These are phyloP conservation scores for Amanita thiersii DNA, from an alignment of 768 basidiomycete species.

Conservation along the genomic window DNA sequence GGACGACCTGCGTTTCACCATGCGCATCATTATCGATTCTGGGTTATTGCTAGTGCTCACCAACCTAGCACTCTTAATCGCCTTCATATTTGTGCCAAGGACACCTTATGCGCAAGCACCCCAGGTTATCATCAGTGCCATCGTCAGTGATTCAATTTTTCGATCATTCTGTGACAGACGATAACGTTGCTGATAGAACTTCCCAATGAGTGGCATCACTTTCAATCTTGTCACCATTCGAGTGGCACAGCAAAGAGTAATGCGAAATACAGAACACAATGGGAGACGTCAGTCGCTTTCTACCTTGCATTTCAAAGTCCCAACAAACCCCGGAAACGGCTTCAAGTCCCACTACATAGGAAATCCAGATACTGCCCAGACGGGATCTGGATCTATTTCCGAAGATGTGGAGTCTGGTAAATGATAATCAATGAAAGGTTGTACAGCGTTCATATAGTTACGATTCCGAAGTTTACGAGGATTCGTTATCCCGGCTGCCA, in stretches of 20 bases:
- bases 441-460: no score
- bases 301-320: no score
- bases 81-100: neutral
- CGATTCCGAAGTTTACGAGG: no score
- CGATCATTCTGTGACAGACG: neutral
- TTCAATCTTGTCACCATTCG: slow-evolving; percentile 6
- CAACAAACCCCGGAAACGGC: no score
- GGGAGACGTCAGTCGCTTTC: no score
- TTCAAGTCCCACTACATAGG: no score
- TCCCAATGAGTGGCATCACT: slow-evolving; percentile 1
- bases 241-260: neutral
- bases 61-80: neutral
- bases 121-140: neutral
- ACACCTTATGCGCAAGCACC: neutral
- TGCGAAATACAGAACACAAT: no score
- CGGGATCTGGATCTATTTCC: no score
- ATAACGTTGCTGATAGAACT: neutral
- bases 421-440: no score
- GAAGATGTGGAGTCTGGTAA: no score
- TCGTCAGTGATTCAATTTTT: neutral
- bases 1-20: neutral
- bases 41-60: slow-evolving; percentile 3
- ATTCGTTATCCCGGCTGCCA: no score
- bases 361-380: no score
- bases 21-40: slow-evolving; percentile 2